Percentiles rank a stretch among this genome's conserved stretches.
These are phyloP conservation scores for Zea mays DNA, from an alignment of 176 grass and related monocot genomes.

Conservation along the genomic window Zm-B73-REFERENCE-NAM-5.0 NC_050100.1:196691501-196692000, in stretches of 20 bases:
- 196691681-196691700: slow-evolving; percentile 10
- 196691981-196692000: neutral
- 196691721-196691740: neutral
- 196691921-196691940: slow-evolving; percentile 13
- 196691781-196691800: slow-evolving; percentile 13
- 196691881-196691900: neutral
- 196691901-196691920: neutral
- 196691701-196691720: neutral
- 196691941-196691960: slow-evolving; percentile 7
- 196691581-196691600: slow-evolving; percentile 47
- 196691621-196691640: slow-evolving; percentile 37
- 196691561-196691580: slow-evolving; percentile 29
- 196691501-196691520: neutral
- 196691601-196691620: slow-evolving; percentile 54
- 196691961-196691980: slow-evolving; percentile 1
- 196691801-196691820: slow-evolving; percentile 32
- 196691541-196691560: slow-evolving; percentile 32
- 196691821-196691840: neutral
- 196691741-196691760: slow-evolving; percentile 28
- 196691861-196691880: neutral
- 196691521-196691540: neutral
- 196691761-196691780: neutral
- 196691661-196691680: neutral
- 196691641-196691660: neutral
- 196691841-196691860: too few relatives aligned